phyloP scores from a whole-genome alignment of 176 grass and related monocot species.

The Aegilops tauschii region DNA sequence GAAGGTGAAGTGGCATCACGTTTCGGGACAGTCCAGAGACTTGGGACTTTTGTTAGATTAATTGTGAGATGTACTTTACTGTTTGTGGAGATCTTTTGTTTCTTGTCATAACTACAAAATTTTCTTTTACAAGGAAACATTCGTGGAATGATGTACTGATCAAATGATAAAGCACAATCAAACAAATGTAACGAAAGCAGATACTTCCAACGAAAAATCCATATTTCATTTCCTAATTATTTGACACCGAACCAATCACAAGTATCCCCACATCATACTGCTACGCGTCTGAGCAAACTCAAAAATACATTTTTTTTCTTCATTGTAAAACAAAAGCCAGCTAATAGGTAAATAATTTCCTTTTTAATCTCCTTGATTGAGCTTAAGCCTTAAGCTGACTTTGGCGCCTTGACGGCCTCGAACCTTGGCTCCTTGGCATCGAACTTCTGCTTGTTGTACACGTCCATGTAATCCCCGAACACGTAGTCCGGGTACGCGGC shows the following conservation, averaged over 20 bases:
- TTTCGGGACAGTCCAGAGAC: neutral
- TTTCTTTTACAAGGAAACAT: too few relatives aligned
- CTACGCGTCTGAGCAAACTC: neutral
- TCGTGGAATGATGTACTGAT: neutral
- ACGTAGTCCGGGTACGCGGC: conserved; percentile 42
- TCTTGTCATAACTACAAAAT: too few relatives aligned
- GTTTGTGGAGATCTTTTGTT: neutral
- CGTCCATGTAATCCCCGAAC: conserved; percentile 63
- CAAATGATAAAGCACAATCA: neutral
- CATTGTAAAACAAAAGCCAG: neutral
- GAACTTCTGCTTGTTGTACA: conserved; percentile 57
- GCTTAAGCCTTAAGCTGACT: conserved; percentile 11
- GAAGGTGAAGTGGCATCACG: too few relatives aligned
- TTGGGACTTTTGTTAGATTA: neutral
- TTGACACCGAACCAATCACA: neutral
- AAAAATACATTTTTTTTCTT: neutral
- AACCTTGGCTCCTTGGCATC: conserved; percentile 52
- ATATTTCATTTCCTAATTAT: neutral
- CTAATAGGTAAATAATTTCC: neutral
- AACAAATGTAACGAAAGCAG: neutral
- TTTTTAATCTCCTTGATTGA: neutral
- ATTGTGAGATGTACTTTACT: neutral
- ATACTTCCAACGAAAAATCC: neutral
- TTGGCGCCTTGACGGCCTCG: conserved; percentile 37
- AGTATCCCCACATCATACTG: neutral